Base-by-base conservation (phyloP, 129 eudicot species). In the Glebionis coronaria region DNA sequence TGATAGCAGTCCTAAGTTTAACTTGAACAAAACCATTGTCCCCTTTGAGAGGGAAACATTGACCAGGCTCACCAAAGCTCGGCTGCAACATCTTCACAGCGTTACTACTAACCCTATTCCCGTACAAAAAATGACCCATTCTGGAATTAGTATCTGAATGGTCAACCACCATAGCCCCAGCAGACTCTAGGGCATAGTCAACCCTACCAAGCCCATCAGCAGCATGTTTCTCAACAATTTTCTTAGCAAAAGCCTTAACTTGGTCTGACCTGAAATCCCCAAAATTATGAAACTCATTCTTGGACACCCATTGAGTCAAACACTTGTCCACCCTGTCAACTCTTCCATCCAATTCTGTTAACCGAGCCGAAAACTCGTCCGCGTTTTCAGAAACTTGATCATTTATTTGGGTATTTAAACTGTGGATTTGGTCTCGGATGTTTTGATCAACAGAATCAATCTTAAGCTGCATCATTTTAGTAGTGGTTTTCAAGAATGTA, bases 41-140 rank as follows among this genome's bases (percentile, higher is more conserved):
- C 25, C 96, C 96, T 54, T 82, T 85, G 14, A 88, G 76, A 15
- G 91, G 79, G 29, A 88, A 88, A 76, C 96, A 88, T 40, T 80
- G 75, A 49, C 96, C 96, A 28, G 96, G 91, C 68, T 88, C 88
- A 27, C 96, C 96, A 73, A 88, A 88, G 52, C 91, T 88, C 0
- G 96, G 96, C 31, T 31, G 74, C 64, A 88, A 50, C 87, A 88
- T 82, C 80, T 77, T 85, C 49, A 52, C 81, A 5, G 91, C 82
- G 35, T 78, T 63, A 0, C 55, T n/a, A 72, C 64, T 28, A 69
- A 82, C 86, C 69, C 46, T 55, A 65, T 29, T 66, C 28, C 69
- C 9, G 0, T 47, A 51, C 28, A 61, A 55, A 79, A 62, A 66
- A 65, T 38, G 16, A 31, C 21, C 49, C 69, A 46, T 69, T 40